Evolutionary conservation across 1,284 basidiomycete species (phyloP), one percentile per base, ranked within the genome.

Genomic region (Cryptococcus jaspeensis): DNA sequence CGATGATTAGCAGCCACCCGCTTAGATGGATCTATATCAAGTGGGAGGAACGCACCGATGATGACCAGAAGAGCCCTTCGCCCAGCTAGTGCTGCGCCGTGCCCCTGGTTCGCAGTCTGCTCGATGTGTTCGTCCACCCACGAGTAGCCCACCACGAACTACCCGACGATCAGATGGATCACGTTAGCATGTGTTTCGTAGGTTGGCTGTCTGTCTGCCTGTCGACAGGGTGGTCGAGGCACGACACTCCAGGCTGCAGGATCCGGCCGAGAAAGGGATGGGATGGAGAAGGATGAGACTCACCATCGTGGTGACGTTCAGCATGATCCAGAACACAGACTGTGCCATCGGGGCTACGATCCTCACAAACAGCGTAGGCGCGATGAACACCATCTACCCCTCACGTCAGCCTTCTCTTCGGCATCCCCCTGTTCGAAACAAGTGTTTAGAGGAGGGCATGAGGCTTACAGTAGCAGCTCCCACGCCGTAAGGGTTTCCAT

Each of bases 71-170:
- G 55, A 2, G 71, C 75, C 63, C 85, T 76, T 56, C 78, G 76
- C 79, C 85, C 85, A 0, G 84, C 82, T 9, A 86, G 75, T 1
- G 70, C 64, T 68, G 82, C 84, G 1, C 85, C 85, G 7, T 80
- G 70, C 18, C 84, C 85, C 16, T 81, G 80, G 56, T 81, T 81
- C 9, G 77, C 79, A 18, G 80, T 62, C 13, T 80, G 71, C 2
- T 65, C 60, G 7, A 83, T 62, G 64, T 86, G 82, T 2, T 80
- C 80, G 60, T 87, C 84, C 25, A 85, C 77, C 84, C 84, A 86
- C 0, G 82, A 83, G 68, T 85, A 87, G 1, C 85, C 84, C 5
- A 84, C 73, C 16, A 84, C 74, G 47, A 77, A 69, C 63, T 66
- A 46, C 32, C 11, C 2, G 23, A 15, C 22, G 36, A 20, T 32